Base-by-base conservation (phyloP, 2,329 filamentous ascomycete genomes). In the Fusarium setosum region DNA sequence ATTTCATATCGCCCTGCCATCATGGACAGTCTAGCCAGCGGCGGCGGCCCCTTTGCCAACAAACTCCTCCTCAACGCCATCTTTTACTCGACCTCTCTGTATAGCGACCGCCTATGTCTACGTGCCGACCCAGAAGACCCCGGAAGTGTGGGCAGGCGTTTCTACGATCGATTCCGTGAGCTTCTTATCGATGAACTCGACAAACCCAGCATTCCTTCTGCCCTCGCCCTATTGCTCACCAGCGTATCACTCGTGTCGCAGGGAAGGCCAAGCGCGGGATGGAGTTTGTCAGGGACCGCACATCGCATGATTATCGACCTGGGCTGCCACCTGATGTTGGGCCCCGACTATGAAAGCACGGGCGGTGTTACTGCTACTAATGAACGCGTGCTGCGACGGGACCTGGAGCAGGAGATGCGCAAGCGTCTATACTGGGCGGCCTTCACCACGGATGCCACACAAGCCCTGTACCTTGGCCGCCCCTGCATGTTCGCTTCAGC, bases 281-380 rank as follows among this genome's bases (percentile, higher is more conserved):
- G 77, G 77, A 74, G 67, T 57, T 45, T 77, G 12, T 78, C 72
- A 8, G 77, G 77, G 11, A 78, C 72, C 3, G 77, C 75, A 7
- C 77, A 78, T 61, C 75, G 75, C n/a, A 79, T 79, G 77, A 73
- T 79, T 9, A 74, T 77, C 8, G 76, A 79, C 49, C 55, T 80
- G 18, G 77, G 77, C 3, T 77, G 73, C 15, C 77, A 80, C 60
- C 52, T 79, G 47, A 76, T 75, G 71, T 56, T 72, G 10, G 68
- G 63, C 0, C 72, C 72, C 5, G 71, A 73, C 38, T 72, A 71
- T 40, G 68, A 70, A 54, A 73, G 61, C 45, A 67, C 65, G 2
- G 63, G 65, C 4, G 69, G 71, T 41, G 71, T 71, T 44, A 69
- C 70, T 41, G 71, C 70, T 47, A 67, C 59, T 26, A 69, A 72